Evolutionary conservation across 2,329 filamentous ascomycete genomes (phyloP).

Genomic region (Colletotrichum graminicola): DNA sequence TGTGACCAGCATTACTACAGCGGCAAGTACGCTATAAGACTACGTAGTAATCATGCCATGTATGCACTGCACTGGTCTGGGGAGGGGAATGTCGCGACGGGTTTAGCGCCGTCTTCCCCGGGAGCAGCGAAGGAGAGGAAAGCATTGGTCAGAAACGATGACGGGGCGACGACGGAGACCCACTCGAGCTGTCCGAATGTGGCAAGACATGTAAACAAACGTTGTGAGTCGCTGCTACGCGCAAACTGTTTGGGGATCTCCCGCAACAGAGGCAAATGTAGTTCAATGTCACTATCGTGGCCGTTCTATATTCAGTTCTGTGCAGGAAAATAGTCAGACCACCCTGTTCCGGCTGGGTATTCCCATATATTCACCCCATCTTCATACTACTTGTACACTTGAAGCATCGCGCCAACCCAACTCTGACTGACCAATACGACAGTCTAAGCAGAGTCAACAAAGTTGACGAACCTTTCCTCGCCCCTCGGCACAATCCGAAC

Average conservation of each 20-base stretch:
- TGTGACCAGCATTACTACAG: background rate
- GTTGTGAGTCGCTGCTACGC: constrained; percentile 28
- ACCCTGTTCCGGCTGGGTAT: constrained; percentile 3
- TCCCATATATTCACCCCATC: constrained; percentile 4
- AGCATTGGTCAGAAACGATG: constrained; percentile 25
- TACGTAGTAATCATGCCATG: no score
- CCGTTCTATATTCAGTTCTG: background rate
- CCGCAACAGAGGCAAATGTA: constrained; percentile 1
- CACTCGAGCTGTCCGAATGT: constrained; percentile 33
- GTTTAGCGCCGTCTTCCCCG: constrained; percentile 20
- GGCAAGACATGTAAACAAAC: constrained; percentile 40
- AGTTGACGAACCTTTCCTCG: constrained; percentile 73
- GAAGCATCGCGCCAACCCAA: background rate
- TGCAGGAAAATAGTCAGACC: background rate
- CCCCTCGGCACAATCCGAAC: constrained; percentile 78
- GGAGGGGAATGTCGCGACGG: constrained; percentile 14
- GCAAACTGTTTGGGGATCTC: constrained; percentile 29
- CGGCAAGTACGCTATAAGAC: constrained; percentile 10
- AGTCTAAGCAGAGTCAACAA: constrained; percentile 46
- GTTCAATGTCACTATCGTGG: background rate
- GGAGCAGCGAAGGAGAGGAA: constrained; percentile 13
- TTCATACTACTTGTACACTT: background rate
- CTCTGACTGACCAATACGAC: background rate
- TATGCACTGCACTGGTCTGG: background rate
- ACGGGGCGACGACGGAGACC: background rate